Base-by-base conservation (phyloP, 176 grass and related monocot species). In the Paspalum notatum region DNA sequence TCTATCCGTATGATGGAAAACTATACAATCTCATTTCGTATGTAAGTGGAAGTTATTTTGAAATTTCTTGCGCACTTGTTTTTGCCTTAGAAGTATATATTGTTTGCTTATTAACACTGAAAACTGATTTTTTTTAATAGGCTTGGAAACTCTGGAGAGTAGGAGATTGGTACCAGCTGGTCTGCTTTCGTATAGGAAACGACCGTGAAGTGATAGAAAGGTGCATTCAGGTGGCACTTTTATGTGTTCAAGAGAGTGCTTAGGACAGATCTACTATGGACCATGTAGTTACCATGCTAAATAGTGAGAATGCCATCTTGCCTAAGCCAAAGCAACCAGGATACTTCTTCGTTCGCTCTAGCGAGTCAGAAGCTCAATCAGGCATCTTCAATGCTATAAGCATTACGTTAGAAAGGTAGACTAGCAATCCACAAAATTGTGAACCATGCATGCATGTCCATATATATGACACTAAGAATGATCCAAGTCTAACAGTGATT, bases 181-280 rank as follows among this genome's bases (percentile, higher is more conserved):
- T 66, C 1, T 78, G 68, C 42, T 88, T 25, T 64, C 74, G 2
- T 17, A 14, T 71, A 72, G 50, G 27, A 20, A 50, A 78, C 11
- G 7, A 73, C 20, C 32, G 57, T 66, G 15, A 87, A 27, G 49
- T 21, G 49, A 88, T 88, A 66, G n/a, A 83, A 58, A 88, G 74
- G 74, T 73, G 51, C 41, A 71, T 88, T 88, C 74, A 88, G 68
- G 74, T 88, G 49, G 86, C 80, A 66, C n/a, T 74, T 72, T 59
- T 88, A 66, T 88, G 86, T 66, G 80, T 88, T 62, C 86, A 88
- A 41, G 86, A 88, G 52, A 88, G 59, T 58, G 80, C 80, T 72
- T 74, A 88, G 11, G 86, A 88, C 54, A 71, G 86, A 78, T 80
- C 74, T 66, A 13, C 73, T 66, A 83, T 88, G 67, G 86, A 88